Conservation (phyloP, 2,329 filamentous ascomycete species). For the Malbranchea cinnamomea region DNA sequence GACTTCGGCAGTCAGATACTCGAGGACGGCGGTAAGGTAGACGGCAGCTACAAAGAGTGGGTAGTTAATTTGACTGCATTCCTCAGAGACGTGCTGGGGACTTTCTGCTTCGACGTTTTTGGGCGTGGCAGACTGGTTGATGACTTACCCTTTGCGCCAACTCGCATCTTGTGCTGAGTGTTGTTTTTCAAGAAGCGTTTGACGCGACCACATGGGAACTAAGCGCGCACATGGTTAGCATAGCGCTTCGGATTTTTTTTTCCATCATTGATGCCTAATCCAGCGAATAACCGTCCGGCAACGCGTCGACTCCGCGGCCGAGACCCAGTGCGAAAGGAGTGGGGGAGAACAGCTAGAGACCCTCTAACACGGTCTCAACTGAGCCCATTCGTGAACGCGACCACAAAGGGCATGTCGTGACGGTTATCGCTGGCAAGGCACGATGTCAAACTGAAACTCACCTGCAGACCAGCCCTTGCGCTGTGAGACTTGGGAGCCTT, state of each 20-base stretch:
- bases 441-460: constrained; percentile 36
- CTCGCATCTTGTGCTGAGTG: constrained; percentile 99
- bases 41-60: constrained; percentile 52
- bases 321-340: too few relatives aligned
- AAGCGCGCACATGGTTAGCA: too few relatives aligned
- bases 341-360: too few relatives aligned
- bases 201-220: constrained; percentile 99
- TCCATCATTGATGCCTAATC: too few relatives aligned
- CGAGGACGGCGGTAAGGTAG: constrained; percentile 92
- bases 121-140: background rate
- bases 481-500: constrained; percentile 92
- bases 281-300: too few relatives aligned
- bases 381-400: too few relatives aligned
- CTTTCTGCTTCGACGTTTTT: too few relatives aligned
- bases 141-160: constrained; percentile 64
- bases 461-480: constrained; percentile 87
- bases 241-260: too few relatives aligned
- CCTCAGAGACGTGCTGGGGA: background rate
- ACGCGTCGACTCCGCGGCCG: too few relatives aligned
- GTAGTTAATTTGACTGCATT: background rate
- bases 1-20: constrained; percentile 97
- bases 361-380: too few relatives aligned
- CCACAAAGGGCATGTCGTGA: too few relatives aligned
- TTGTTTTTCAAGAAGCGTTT: constrained; percentile 99
- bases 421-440: too few relatives aligned